Evolutionary conservation across 345 rosid genomes (phyloP), one percentile per base, ranked within the genome.

Genomic region (Melaleuca quinquenervia): DNA sequence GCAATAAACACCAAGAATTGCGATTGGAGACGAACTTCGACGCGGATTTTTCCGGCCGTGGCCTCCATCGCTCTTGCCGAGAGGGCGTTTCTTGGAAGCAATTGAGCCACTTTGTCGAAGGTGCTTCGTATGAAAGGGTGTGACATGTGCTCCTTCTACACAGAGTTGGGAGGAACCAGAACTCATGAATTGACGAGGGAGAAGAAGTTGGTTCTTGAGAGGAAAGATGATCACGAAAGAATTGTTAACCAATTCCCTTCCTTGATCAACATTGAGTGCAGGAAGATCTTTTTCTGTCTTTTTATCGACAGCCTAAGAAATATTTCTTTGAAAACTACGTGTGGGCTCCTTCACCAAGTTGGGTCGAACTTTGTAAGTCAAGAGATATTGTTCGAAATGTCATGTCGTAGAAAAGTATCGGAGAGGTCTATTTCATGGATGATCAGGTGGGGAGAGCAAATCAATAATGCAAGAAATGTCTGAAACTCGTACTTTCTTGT

Each of bases 371-470:
- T 58, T 12, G 11, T 58, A n/a, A 58, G 16, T 58, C 12, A 58
- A 11, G 14, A n/a, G n/a, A 58, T 2, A 3, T 58, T 58, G n/a
- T 58, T 58, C 0, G 0, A n/a, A 58, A n/a, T 58, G n/a, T 6
- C 8, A n/a, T 58, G 70, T 58, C n/a, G 12, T 26, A 58, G 29
- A 15, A 13, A 58, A 58, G 36, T 58, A 27, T n/a, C 4, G 18
- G 16, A 58, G 16, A 58, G 70, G 70, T 58, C 70, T 16, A 58
- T 12, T 58, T 12, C 70, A 58, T 58, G n/a, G 70, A 58, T n/a
- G 32, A n/a, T 58, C n/a, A 58, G 70, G 70, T 24, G 70, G 70
- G n/a, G 70, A 58, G 32, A 58, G 32, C 70, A 58, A 26, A 58
- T 14, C 70, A n/a, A 58, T 13, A 58, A 12, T n/a, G 36, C 70